Conservation (phyloP, 768 basidiomycete species). For the Pleurotus citrinopileatus region DNA sequence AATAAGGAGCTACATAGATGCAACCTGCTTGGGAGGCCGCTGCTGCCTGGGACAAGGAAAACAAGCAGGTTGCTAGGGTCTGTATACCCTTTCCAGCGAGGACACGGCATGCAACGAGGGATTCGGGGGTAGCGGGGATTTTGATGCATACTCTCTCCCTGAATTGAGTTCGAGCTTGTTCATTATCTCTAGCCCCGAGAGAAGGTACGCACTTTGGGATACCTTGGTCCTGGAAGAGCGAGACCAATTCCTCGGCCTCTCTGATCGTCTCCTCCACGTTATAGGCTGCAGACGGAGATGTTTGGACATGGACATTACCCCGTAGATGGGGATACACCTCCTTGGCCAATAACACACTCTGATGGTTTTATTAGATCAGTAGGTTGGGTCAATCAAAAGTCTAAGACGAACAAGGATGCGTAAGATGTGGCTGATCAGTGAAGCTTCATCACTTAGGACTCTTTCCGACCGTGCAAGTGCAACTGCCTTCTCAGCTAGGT, state of each 20-base stretch:
- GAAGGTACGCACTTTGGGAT: constrained; percentile 33
- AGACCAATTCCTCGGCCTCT: constrained; percentile 39
- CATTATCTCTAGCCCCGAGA: too few relatives aligned
- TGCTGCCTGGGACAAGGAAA: constrained; percentile 52
- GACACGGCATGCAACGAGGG: constrained; percentile 44
- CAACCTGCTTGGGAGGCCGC: constrained; percentile 54
- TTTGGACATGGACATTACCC: constrained; percentile 44
- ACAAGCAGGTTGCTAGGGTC: constrained; percentile 53
- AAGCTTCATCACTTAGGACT: constrained; percentile 14
- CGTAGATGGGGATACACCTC: constrained; percentile 37
- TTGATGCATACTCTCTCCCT: constrained; percentile 56
- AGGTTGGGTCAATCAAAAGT: background rate
- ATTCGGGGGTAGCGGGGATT: constrained; percentile 53
- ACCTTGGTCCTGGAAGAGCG: constrained; percentile 37
- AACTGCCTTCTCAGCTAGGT: constrained; percentile 31
- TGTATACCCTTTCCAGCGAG: constrained; percentile 44
- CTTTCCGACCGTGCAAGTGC: constrained; percentile 21
- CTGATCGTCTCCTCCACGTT: constrained; percentile 37
- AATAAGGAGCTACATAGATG: constrained; percentile 52
- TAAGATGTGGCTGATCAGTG: constrained; percentile 30
- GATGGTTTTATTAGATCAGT: constrained; percentile 27
- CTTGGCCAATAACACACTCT: constrained; percentile 42
- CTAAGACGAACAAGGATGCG: constrained; percentile 32
- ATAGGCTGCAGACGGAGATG: constrained; percentile 39
- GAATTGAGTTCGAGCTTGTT: background rate